Percentiles rank a stretch among this genome's conserved stretches.
Evolutionary conservation across 1,284 basidiomycete species (phyloP).

Genomic region (Caloboletus inedulis): DNA sequence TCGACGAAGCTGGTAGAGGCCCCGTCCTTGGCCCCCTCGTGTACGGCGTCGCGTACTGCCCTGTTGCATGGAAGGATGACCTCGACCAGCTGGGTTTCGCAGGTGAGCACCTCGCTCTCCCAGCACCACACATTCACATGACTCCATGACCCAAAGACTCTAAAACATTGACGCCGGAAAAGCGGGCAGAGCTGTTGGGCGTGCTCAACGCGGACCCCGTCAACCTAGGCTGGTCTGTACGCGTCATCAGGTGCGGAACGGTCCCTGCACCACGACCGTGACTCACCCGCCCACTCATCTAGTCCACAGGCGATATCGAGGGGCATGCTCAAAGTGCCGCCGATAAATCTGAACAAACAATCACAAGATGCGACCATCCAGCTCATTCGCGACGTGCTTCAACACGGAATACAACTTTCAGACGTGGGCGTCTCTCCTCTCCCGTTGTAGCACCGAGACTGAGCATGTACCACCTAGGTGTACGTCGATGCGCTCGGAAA

Average conservation of each 20-base stretch:
- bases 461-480: constrained; percentile 48
- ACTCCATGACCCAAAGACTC: constrained; percentile 59
- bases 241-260: constrained; percentile 64
- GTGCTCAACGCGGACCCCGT: constrained; percentile 63
- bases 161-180: constrained; percentile 80
- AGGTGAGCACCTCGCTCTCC: constrained; percentile 42
- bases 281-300: constrained; percentile 22
- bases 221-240: constrained; percentile 80
- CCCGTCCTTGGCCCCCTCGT: constrained; percentile 94
- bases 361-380: constrained; percentile 89
- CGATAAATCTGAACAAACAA: constrained; percentile 90
- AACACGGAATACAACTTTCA: constrained; percentile 78
- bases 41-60: constrained; percentile 94
- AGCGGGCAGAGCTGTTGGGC: constrained; percentile 59
- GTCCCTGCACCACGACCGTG: neutral
- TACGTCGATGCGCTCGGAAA: constrained; percentile 96
- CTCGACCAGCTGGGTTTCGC: constrained; percentile 87
- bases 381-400: constrained; percentile 81
- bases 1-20: constrained; percentile 95
- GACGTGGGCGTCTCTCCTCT: constrained; percentile 48
- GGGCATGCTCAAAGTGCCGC: constrained; percentile 85
- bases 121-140: neutral
- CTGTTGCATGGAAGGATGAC: constrained; percentile 69
- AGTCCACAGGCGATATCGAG: constrained; percentile 90
- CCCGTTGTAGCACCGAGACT: neutral